A percentile compares a stretch with the other conserved stretches of the same genome.
Evolutionary conservation across 2,329 filamentous ascomycete genomes (phyloP).

Genomic region (Cladobotryum protrusum): DNA sequence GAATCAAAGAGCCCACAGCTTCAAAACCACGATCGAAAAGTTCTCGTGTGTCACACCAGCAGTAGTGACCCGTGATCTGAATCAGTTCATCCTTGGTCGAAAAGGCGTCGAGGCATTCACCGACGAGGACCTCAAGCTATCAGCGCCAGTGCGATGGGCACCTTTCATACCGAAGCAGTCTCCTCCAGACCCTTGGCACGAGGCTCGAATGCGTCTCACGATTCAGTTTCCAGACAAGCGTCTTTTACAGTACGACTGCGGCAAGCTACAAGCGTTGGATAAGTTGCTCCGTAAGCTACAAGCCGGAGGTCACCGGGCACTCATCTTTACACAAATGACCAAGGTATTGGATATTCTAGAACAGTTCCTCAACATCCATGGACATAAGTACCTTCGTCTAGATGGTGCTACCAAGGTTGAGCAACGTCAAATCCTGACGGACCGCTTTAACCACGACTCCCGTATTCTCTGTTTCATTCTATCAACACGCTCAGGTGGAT

Average conservation of each 20-base stretch:
- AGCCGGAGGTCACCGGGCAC: constrained; percentile 80
- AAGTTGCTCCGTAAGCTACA: constrained; percentile 80
- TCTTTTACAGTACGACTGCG: constrained; percentile 95
- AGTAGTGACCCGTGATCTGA: constrained; percentile 74
- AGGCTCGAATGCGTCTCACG: constrained; percentile 82
- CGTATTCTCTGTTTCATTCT: constrained; percentile 94
- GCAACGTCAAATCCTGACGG: constrained; percentile 88
- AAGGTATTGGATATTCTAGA: constrained; percentile 96
- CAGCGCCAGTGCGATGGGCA: constrained; percentile 48
- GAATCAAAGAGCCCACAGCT: constrained; percentile 61
- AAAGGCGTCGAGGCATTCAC: constrained; percentile 52
- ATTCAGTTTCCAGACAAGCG: constrained; percentile 97
- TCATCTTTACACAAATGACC: constrained; percentile 99
- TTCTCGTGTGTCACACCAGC: constrained; percentile 91
- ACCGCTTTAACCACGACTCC: constrained; percentile 92
- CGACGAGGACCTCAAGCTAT: constrained; percentile 50
- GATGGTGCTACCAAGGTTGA: constrained; percentile 97
- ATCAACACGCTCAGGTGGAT: constrained; percentile 85
- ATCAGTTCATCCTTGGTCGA: constrained; percentile 58
- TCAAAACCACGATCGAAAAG: constrained; percentile 73
- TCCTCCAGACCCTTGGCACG: constrained; percentile 78
- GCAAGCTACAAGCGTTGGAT: constrained; percentile 88
- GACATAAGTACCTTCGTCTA: constrained; percentile 90
- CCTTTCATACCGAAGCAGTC: constrained; percentile 52
- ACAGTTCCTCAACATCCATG: constrained; percentile 95